Evolutionary conservation across 352 stramenopile genomes (phyloP).

Genomic region (Plasmopara muralis): DNA sequence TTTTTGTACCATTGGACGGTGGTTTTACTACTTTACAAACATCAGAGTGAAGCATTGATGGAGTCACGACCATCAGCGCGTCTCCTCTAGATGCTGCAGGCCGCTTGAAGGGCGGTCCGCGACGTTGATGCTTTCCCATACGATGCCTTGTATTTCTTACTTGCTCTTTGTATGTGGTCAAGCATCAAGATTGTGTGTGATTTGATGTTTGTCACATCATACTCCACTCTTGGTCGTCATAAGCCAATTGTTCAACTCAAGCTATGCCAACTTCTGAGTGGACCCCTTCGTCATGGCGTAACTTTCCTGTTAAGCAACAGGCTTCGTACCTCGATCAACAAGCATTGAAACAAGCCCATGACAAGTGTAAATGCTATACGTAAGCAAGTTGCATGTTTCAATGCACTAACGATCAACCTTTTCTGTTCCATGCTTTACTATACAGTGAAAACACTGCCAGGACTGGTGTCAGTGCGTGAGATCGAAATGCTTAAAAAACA

Average conservation of each 20-base stretch:
- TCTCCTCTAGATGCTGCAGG: constrained; percentile 6
- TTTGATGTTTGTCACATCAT: constrained; percentile 7
- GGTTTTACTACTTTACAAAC: neutral
- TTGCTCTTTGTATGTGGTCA: too few relatives aligned
- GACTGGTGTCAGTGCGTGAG: constrained; percentile 95
- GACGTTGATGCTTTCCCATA: constrained; percentile 25
- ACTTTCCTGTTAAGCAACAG: constrained; percentile 79
- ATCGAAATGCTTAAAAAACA: constrained; percentile 89
- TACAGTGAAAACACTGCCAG: constrained; percentile 71
- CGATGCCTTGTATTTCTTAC: neutral
- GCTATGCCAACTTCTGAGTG: constrained; percentile 25
- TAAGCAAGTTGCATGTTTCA: too few relatives aligned
- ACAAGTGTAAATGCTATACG: constrained; percentile 38
- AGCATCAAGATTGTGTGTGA: too few relatives aligned
- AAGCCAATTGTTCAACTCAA: neutral
- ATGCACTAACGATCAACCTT: too few relatives aligned
- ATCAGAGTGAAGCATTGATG: constrained; percentile 23
- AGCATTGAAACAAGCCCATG: constrained; percentile 63
- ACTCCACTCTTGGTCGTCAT: too few relatives aligned
- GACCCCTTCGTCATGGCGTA: constrained; percentile 67
- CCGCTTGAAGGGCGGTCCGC: constrained; percentile 1
- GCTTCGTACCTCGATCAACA: constrained; percentile 59
- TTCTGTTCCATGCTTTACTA: constrained; percentile 3
- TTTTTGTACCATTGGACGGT: constrained; percentile 10
- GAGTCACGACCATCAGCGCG: constrained; percentile 47